These are phyloP conservation scores for Syzygium oleosum DNA, from an alignment of 345 rosid species.

Conservation along the genomic window DNA sequence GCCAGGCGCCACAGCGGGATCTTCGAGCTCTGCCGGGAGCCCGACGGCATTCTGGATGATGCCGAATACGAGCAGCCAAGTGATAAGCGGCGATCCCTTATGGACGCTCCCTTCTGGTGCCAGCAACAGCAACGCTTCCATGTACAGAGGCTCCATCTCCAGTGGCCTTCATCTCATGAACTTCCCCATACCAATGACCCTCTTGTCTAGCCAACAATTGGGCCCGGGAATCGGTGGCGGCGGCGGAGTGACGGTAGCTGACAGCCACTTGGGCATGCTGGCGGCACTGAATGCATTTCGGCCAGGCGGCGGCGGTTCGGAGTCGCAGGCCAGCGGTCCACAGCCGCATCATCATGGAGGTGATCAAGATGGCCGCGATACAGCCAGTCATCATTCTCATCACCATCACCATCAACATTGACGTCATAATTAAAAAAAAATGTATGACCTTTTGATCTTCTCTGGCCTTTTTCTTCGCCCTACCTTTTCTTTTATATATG, in stretches of 20 bases:
- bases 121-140: slow-evolving; percentile 8
- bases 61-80: slow-evolving; percentile 31
- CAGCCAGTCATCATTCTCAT: not conserved
- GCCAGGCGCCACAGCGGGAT: slow-evolving; percentile 14
- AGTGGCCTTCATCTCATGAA: slow-evolving; percentile 76
- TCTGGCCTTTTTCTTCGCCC: not conserved
- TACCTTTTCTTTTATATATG: not conserved
- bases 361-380: not conserved
- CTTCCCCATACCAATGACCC: slow-evolving; percentile 61
- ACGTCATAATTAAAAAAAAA: not conserved
- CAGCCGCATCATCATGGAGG: not conserved
- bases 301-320: slow-evolving; percentile 6
- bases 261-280: slow-evolving; percentile 55
- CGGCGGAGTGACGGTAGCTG: slow-evolving; percentile 21
- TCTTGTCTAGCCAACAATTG: slow-evolving; percentile 54
- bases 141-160: slow-evolving; percentile 27
- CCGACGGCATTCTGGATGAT: slow-evolving; percentile 65
- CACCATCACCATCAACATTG: not conserved
- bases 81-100: slow-evolving; percentile 27
- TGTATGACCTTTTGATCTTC: not conserved
- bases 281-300: slow-evolving; percentile 63
- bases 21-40: not conserved
- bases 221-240: slow-evolving; percentile 8
- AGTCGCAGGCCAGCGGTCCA: not conserved
- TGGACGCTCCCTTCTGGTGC: slow-evolving; percentile 32